These are phyloP conservation scores for Phlegmacium glaucopus DNA, from an alignment of 768 basidiomycete species.

Conservation along the genomic window DNA sequence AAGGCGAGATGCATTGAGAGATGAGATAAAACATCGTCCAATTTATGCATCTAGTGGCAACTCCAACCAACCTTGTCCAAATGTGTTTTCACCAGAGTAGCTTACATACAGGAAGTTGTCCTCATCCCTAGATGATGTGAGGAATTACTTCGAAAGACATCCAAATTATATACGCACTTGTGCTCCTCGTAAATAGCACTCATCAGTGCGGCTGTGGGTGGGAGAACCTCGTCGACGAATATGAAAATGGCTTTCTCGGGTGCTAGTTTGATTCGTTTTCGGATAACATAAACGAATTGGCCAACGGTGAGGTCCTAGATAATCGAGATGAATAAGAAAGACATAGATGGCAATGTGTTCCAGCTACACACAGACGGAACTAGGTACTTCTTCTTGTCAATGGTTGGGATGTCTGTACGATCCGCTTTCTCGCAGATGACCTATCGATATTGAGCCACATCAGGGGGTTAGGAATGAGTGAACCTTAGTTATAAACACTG, in stretches of 20 bases:
- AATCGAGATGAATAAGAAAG: background rate
- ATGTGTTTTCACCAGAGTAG: slow-evolving; percentile 98
- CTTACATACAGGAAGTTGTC: slow-evolving; percentile 99
- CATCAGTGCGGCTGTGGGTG: slow-evolving; percentile 98
- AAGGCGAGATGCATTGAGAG: slow-evolving; percentile 4
- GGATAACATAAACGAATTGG: slow-evolving; percentile 99
- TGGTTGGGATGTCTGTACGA: slow-evolving; percentile 96
- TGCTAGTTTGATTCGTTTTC: slow-evolving; percentile 99
- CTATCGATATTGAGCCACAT: slow-evolving; percentile 37
- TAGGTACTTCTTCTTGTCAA: slow-evolving; percentile 99
- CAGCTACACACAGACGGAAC: slow-evolving; percentile 80
- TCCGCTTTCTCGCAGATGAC: slow-evolving; percentile 99
- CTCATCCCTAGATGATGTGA: slow-evolving; percentile 73
- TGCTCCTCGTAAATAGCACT: slow-evolving; percentile 99
- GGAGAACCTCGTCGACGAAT: slow-evolving; percentile 98
- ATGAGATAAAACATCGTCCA: background rate
- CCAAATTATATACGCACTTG: slow-evolving; percentile 62
- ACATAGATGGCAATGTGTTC: background rate
- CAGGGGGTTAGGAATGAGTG: background rate
- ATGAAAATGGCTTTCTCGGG: slow-evolving; percentile 99
- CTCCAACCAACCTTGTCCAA: slow-evolving; percentile 60
- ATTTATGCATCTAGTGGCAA: slow-evolving; percentile 41
- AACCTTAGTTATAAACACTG: slow-evolving; percentile 29
- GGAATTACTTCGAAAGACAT: slow-evolving; percentile 7
- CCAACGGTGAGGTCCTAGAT: slow-evolving; percentile 91